phyloP scores from a whole-genome alignment of 164 flowering plant genomes.

The Kalanchoe fedtschenkoi region DNA sequence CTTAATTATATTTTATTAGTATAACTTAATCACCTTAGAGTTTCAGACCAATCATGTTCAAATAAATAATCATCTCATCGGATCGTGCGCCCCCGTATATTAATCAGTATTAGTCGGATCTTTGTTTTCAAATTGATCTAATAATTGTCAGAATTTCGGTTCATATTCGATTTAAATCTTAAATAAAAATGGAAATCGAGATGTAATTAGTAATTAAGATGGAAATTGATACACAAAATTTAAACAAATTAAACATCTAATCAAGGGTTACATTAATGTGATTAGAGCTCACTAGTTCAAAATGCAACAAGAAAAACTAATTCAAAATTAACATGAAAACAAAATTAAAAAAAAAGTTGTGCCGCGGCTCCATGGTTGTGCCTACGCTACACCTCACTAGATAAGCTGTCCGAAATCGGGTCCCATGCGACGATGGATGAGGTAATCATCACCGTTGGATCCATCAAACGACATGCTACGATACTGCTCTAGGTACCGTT shows the following conservation, averaged over 20 bases:
- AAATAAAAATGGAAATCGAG: too few species aligned
- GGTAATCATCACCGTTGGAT: conserved; percentile 48
- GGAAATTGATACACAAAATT: too few species aligned
- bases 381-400: conserved; percentile 11
- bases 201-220: too few species aligned
- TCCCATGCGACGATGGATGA: conserved; percentile 50
- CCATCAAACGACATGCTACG: conserved; percentile 19
- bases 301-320: not conserved
- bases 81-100: conserved; percentile 26
- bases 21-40: not conserved
- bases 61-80: conserved; percentile 28
- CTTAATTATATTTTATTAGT: not conserved
- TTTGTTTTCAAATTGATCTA: too few species aligned
- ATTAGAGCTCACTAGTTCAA: not conserved
- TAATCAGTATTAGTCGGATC: too few species aligned
- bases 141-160: too few species aligned
- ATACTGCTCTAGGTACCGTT: conserved; percentile 15
- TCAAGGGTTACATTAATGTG: not conserved
- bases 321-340: not conserved
- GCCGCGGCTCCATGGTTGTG: not conserved
- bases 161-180: too few species aligned
- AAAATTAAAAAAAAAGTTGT: not conserved
- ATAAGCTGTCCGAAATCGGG: conserved; percentile 42
- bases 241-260: not conserved
- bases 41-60: not conserved